These are phyloP conservation scores for Trichoderma sp. DNA, from an alignment of 2,329 filamentous ascomycete genomes.

Conservation along the genomic window DNA sequence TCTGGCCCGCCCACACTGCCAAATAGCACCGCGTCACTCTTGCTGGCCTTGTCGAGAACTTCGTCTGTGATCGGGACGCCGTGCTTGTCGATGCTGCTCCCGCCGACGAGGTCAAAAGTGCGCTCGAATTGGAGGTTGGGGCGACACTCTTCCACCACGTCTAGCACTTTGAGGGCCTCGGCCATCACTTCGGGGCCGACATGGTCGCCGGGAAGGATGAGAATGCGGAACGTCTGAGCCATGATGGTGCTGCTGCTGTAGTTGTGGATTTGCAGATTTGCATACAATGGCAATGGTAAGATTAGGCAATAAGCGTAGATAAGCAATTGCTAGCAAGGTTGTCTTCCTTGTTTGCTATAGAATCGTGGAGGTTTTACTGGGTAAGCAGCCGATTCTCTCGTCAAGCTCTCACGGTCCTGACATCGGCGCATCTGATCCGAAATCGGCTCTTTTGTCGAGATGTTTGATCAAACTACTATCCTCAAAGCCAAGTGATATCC, in stretches of 20 bases:
- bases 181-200: conserved; percentile 50
- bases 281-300: neutral
- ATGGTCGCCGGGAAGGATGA: conserved; percentile 50
- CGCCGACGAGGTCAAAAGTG: conserved; percentile 36
- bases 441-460: conserved; percentile 4
- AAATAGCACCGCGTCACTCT: conserved; percentile 49
- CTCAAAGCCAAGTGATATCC: neutral
- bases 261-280: neutral
- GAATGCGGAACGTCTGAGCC: conserved; percentile 35
- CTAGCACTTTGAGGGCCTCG: conserved; percentile 50
- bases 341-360: neutral
- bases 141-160: conserved; percentile 41
- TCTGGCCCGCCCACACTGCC: conserved; percentile 52
- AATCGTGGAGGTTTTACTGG: neutral
- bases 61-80: conserved; percentile 47
- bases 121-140: conserved; percentile 36
- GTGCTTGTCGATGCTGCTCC: conserved; percentile 48
- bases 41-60: conserved; percentile 44
- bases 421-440: conserved; percentile 8
- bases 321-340: neutral
- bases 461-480: neutral
- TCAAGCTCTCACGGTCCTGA: neutral
- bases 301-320: neutral
- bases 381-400: neutral
- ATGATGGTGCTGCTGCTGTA: neutral